Evolutionary conservation across 352 stramenopile genomes (phyloP), one percentile per base, ranked within the genome.

Genomic region (Blastocystis sp.): DNA sequence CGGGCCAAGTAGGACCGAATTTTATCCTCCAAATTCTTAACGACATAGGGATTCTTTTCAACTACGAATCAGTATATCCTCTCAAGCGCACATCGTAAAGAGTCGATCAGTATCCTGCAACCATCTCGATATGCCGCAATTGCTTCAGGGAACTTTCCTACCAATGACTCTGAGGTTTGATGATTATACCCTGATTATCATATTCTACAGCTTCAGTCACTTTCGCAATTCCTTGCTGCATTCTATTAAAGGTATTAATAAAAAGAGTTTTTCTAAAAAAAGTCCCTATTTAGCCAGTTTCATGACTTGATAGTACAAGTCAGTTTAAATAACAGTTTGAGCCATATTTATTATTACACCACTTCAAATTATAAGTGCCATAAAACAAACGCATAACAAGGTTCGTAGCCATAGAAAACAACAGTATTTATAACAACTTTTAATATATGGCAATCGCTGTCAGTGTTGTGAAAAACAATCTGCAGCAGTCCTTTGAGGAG

Each of bases 31-130:
- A 96, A 95, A 87, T 96, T 95, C 47, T 95, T 93, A 70, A 93
- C 94, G 20, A 94, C 95, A 65, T 94, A 95, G 62, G 93, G 93
- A 76, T 96, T 96, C 92, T 96, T 96, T 91, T 96, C 94, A 90
- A 96, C 94, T 96, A 78, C 26, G 30, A 26, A 78, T 47, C n/a
- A 88, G 26, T 39, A 20, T 18, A 73, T 73, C 34, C 50, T 62
- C 20, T 53, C 30, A 16, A 26, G 75, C 39, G n/a, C 65, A 81
- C 70, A 88, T 68, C 37, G 6, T 24, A 88, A 30, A 20, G 47
- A 39, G 24, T 88, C 13, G 4, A 88, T 8, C 39, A 88, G 26
- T 76, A 75, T 13, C 4, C 11, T 68, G 18, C 43, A 47, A 39
- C 76, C 76, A 39, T 88, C 76, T 43, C 50, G 73, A 45, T 88